These are phyloP conservation scores for Solanum peruvianum DNA, from an alignment of 257 asterid genomes.

Conservation along the genomic window DNA sequence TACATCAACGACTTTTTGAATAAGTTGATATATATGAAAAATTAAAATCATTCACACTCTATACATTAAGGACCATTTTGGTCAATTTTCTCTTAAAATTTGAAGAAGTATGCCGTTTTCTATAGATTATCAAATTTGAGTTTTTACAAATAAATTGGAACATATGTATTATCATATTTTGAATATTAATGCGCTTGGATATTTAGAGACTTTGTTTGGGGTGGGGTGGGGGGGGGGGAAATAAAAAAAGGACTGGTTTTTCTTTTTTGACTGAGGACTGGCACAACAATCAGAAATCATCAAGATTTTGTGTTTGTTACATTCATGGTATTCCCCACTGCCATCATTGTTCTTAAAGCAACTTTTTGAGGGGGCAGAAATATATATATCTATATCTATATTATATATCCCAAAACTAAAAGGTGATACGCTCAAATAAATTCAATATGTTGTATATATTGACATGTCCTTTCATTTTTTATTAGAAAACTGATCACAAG, in stretches of 20 bases:
- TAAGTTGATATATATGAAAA: too few relatives aligned
- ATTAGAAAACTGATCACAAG: neutral
- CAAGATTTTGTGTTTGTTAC: neutral
- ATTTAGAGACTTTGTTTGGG: neutral
- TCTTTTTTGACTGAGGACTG: neutral
- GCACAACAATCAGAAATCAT: neutral
- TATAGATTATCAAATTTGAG: too few relatives aligned
- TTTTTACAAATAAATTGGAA: too few relatives aligned
- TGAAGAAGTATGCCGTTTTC: too few relatives aligned
- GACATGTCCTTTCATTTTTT: neutral
- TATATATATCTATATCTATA: neutral
- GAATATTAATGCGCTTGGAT: neutral
- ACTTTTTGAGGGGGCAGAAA: neutral
- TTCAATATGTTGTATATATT: neutral
- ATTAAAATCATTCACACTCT: too few relatives aligned
- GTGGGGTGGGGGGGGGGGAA: neutral
- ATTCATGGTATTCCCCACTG: conserved; percentile 1
- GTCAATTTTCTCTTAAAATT: too few relatives aligned
- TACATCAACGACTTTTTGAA: too few relatives aligned
- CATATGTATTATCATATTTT: too few relatives aligned
- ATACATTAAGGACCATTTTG: too few relatives aligned
- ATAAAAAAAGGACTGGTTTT: neutral
- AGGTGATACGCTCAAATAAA: neutral
- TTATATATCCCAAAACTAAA: neutral
- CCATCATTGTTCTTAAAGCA: neutral